Base-by-base conservation (phyloP, 2,329 filamentous ascomycete species). In the Exophiala spinifera region DNA sequence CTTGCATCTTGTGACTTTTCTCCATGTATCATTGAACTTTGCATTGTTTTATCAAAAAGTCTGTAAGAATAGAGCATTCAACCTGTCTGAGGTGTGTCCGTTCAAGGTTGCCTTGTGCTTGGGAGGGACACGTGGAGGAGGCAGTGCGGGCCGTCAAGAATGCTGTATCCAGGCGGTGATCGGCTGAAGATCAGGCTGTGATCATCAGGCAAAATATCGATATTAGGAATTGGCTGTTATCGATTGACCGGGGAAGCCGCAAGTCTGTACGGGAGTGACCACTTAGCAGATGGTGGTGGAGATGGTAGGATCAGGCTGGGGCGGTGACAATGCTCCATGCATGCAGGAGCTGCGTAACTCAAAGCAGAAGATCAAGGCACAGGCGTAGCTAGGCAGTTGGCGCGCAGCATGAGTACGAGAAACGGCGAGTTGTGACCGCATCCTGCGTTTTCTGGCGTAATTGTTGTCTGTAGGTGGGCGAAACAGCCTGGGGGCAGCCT, bases 101-200 rank as follows among this genome's bases (percentile, higher is more conserved):
- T 44, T 28, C 23, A 44, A 21, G 23, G 20, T 44, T 15, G 42
- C 21, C 21, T 25, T 14, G 23, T 11, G 14, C 42, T 11, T 25
- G 19, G 50, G 40, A 39, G 31, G n/a, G 43, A 47, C 43, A 52
- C 50, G 50, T 52, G 50, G 50, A 47, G 44, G 50, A 46, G 50
- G 50, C 50, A 52, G 50, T 52, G 50, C 50, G 15, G 20, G 8
- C 36, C 17, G 36, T 37, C 36, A 40, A 50, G 17, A 13, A 20
- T n/a, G 36, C 21, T 23, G 25, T 43, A 17, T 46, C 17, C 42
- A 44, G 49, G 25, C 42, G 36, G 20, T 23, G 43, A 52, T 46
- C 43, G 33, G 42, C 43, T 47, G 50, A 52, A 52, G 50, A 47
- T 52, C 43, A 42, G 44, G 33, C 8, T 21, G 21, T 23, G 42